Base-by-base conservation (phyloP, 2,329 filamentous ascomycete genomes). In the Stagonosporopsis cucurbitacearum region DNA sequence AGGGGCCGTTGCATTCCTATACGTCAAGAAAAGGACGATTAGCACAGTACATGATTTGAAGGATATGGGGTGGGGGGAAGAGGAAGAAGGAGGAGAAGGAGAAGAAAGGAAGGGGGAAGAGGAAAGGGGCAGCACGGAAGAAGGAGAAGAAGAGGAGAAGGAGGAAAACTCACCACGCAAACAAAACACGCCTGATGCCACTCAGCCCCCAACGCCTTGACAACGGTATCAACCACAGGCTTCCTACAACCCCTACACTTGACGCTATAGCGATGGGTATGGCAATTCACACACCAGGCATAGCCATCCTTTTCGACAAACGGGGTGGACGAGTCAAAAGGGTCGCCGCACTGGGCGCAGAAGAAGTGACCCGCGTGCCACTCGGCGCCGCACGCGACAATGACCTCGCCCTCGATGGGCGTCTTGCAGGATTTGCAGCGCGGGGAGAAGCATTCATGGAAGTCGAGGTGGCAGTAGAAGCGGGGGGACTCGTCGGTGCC, bases 361-460 rank as follows among this genome's bases (percentile, higher is more conserved):
- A 99, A 99, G 80, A 99, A 99, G 78, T 99, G 95, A 0, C 95
- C 95, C 49, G 91, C 90, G 75, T 99, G 95, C 91, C 92, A 99
- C 77, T 96, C 92, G n/a, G 88, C 86, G 1, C 95, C 95, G 53
- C 96, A 91, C 1, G 95, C 95, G 13, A 97, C 88, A 28, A 97
- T 88, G 64, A 98, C 92, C 77, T 98, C 93, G 37, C 93, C 93
- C 65, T 98, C 88, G 69, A 99, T 99, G 3, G 95, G 94, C 7
- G 95, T 99, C 75, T 90, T 92, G 84, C 95, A 99, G 75, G 91
- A 92, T 78, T 95, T 95, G 83, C 95, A 99, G 37, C 92, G 87
- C 4, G 95, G 95, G 28, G 90, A 92, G 77, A 91, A 99, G 50
- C 90, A 81, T 77, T 99, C 95, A 76, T 99, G 95, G 85, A 93